Conservation (phyloP, 2,329 filamentous ascomycete species). For the Colletotrichum sp. region DNA sequence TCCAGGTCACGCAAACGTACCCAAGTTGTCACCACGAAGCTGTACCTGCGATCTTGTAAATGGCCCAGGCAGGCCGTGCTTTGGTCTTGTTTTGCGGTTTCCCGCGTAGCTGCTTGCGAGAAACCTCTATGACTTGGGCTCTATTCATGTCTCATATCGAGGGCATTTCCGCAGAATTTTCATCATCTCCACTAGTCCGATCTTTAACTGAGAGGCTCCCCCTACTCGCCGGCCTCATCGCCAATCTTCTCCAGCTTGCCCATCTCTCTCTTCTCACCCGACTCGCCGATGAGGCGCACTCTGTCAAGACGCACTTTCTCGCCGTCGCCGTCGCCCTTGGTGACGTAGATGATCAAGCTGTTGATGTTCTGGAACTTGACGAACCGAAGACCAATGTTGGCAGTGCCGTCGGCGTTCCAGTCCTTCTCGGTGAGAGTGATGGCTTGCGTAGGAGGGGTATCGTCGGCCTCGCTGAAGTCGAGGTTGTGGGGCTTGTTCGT, state of each 20-base stretch:
- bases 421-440: slow-evolving; percentile 77
- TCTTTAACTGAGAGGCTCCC: background rate
- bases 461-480: slow-evolving; percentile 94
- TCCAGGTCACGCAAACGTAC: background rate
- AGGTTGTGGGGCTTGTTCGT: slow-evolving; percentile 89
- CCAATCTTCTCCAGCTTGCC: slow-evolving; percentile 96
- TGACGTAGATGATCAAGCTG: slow-evolving; percentile 86
- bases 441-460: slow-evolving; percentile 79
- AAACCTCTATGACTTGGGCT: slow-evolving; percentile 13
- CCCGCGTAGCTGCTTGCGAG: background rate
- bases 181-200: background rate
- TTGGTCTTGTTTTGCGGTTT: background rate
- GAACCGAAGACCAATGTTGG: slow-evolving; percentile 77
- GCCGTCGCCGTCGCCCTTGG: slow-evolving; percentile 80
- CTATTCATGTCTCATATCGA: slow-evolving; percentile 19
- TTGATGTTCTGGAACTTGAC: slow-evolving; percentile 98
- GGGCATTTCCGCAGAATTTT: background rate
- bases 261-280: slow-evolving; percentile 89
- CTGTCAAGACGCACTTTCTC: slow-evolving; percentile 88
- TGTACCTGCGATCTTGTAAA: background rate
- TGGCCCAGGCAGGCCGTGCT: background rate
- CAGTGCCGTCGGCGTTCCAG: slow-evolving; percentile 83
- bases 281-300: slow-evolving; percentile 82
- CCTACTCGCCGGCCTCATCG: slow-evolving; percentile 70
- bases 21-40: background rate